Conservation (phyloP, 208 protist species). For the Acanthamoeba castellanii region DNA sequence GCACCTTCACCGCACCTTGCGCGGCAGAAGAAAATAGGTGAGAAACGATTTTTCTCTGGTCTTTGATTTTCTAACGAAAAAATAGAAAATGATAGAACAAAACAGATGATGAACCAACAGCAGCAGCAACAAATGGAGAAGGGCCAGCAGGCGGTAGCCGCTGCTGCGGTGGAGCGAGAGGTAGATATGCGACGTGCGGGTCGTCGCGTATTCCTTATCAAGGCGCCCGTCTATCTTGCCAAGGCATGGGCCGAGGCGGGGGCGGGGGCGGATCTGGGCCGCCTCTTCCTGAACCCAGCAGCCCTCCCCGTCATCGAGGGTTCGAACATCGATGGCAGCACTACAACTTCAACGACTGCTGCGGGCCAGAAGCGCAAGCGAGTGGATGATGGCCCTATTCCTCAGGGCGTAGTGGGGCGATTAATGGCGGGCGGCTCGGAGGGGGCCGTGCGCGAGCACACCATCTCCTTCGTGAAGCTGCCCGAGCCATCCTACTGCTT, state of each 20-base stretch:
- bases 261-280: background rate
- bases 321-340: background rate
- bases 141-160: background rate
- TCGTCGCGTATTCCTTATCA: conserved; percentile 26
- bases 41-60: too few species aligned
- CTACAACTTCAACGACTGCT: background rate
- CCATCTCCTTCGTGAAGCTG: background rate
- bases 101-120: background rate
- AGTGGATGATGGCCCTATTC: background rate
- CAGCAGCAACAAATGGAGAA: background rate
- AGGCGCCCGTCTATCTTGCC: conserved; percentile 34
- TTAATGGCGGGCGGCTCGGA: background rate
- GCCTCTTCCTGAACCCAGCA: background rate
- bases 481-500: conserved; percentile 59
- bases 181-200: background rate
- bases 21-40: too few species aligned
- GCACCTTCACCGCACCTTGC: too few species aligned
- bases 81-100: too few species aligned
- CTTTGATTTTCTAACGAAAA: too few species aligned
- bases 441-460: conserved; percentile 1
- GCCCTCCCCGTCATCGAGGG: background rate
- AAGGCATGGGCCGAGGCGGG: background rate
- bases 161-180: background rate
- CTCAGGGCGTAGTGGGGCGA: conserved; percentile 16
- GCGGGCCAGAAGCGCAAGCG: background rate